Evolutionary conservation across 306 rosid species (phyloP).

Genomic region (Fragaria ananassa): DNA sequence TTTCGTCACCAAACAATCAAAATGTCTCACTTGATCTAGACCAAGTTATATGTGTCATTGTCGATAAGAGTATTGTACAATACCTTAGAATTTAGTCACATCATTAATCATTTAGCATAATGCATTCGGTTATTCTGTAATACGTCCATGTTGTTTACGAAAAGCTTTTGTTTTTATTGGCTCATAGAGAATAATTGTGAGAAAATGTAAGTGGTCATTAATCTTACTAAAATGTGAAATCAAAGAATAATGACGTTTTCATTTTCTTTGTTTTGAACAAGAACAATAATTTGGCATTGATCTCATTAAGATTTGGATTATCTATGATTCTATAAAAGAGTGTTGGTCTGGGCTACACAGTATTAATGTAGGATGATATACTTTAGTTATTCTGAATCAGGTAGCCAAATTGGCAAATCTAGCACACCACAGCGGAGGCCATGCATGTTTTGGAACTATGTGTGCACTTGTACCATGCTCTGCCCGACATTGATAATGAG

Average conservation of each 20-base stretch:
- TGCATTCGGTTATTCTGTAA: no score
- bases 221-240: background rate
- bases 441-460: background rate
- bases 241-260: background rate
- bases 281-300: conserved; percentile 3
- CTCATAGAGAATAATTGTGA: no score
- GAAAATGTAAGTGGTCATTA: background rate
- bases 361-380: background rate
- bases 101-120: no score
- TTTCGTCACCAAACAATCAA: background rate
- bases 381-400: background rate
- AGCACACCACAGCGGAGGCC: background rate
- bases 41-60: background rate
- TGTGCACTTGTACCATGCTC: background rate
- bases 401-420: background rate
- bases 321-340: background rate
- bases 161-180: no score
- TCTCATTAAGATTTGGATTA: background rate
- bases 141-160: no score
- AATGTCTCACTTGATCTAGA: no score
- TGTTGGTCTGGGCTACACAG: background rate
- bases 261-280: background rate
- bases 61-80: no score
- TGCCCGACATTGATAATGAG: conserved; percentile 3
- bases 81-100: no score